Evolutionary conservation across 192 early-diverging fungal genomes (phyloP), one percentile per base, ranked within the genome.

Genomic region (Rhizophagus clarus): DNA sequence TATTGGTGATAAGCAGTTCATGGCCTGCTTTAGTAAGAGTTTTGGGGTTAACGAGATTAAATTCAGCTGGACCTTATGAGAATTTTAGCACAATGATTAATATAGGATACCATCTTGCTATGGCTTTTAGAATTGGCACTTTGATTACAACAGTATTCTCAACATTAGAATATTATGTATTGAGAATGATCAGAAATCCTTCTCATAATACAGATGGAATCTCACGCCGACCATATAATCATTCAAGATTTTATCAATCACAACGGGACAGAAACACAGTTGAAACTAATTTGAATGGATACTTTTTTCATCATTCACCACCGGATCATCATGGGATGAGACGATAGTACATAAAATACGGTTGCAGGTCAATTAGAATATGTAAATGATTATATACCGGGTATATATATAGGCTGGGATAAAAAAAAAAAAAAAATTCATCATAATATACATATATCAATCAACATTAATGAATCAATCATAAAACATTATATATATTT

Each of bases 1-100:
- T 79, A 51, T 70, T 79, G 77, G 68, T 79, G 5, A 79, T 79
- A n/a, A 79, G 77, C n/a, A 62, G 29, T 31, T 70, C 67, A 22
- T 71, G 60, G 42, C 77, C 77, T 8, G 47, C 68, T 28, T n/a
- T 79, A 22, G 77, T 70, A 5, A 64, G 49, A 60, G 26, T 79
- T 1, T 79, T 79, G 29, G 77, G 77, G 7, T 66, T 79, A 24
- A 70, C 49, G 0, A 37, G 77, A 71, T 70, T 79, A 28, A 49
- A 31, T n/a, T 49, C 15, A 11, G 68, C 67, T 29, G 77, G 77
- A 9, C 77, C 77, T 22, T 79, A 79, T 37, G 77, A 70, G n/a
- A 31, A 79, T 60, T 79, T 79, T 79, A 67, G 70, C 61, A 71
- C 31, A 76, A 61, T 79, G 32, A 47, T 12, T 0, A 79, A 70